Base-by-base conservation (phyloP, 805 yeast genomes). In the Yarrowia bubula region DNA sequence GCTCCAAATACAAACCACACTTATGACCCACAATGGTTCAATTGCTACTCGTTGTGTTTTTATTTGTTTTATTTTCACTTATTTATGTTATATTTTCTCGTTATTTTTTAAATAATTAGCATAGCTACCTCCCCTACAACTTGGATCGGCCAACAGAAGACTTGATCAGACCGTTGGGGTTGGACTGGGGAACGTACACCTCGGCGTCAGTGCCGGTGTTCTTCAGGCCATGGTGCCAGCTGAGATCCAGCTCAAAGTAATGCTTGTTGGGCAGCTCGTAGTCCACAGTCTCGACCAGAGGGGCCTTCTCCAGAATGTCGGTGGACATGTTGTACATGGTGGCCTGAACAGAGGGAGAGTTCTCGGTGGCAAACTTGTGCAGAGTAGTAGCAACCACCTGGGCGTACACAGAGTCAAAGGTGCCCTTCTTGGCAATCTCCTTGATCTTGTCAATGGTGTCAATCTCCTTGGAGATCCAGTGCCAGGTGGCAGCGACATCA, bases 311-410 rank as follows among this genome's bases (percentile, higher is more conserved):
- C 73, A 92, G 82, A 69, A 92, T 90, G 68, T 84, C 85, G 69
- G 85, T 81, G 43, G 89, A 83, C 95, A 92, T 92, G 82, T 91
- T 89, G 81, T 84, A 92, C 97, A 92, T 93, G 66, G 97, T 92
- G 51, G 96, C 97, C 80, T 92, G 98, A 53, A 92, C 98, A 31
- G 96, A 89, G n/a, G 97, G 85, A 9, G 96, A 90, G 76, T 90
- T 85, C 77, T 92, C 97, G 60, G 83, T 75, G 15, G 97, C 97
- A 76, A 92, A 92, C 66, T 82, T 81, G 64, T 85, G 87, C 71
- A 92, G 81, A 1, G 97, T 91, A 71, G 84, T 82, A 43, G 79
- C 79, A 71, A 90, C 83, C 17, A 90, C 95, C 13, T 75, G 72
- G n/a, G 79, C 74, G 75, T 82, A 89, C 37, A 88, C 83, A 9